phyloP scores from a whole-genome alignment of 2,329 filamentous ascomycete species.

The Sporothrix protearum region DNA sequence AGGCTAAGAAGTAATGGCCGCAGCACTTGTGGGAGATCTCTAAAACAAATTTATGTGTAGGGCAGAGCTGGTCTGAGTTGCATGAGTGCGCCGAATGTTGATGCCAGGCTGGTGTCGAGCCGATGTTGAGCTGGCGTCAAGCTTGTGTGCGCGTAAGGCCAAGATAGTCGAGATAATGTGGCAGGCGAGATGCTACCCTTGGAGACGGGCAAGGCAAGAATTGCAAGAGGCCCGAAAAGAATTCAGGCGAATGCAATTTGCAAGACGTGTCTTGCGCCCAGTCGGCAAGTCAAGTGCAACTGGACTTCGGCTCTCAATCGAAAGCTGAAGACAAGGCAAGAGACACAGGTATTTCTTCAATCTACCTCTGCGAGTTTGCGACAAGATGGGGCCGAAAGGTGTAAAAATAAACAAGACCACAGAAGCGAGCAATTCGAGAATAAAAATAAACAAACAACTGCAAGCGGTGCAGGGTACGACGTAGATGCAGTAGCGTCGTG shows the following conservation, averaged over 20 bases:
- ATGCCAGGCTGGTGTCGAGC: not conserved
- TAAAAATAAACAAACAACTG: not conserved
- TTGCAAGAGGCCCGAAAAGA: not conserved
- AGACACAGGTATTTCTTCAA: not conserved
- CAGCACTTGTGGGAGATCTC: not conserved
- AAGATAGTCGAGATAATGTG: not conserved
- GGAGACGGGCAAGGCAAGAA: not conserved
- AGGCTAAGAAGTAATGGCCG: not conserved
- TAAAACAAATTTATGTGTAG: not conserved
- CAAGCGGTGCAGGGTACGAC: not conserved
- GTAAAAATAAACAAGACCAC: conserved; percentile 3
- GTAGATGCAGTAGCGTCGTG: conserved; percentile 14
- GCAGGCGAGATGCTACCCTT: not conserved
- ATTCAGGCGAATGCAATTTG: conserved; percentile 13
- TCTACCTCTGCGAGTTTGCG: not conserved
- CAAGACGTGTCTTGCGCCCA: conserved; percentile 9
- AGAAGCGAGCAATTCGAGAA: not conserved
- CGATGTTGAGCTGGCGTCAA: not conserved
- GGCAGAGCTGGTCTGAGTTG: not conserved
- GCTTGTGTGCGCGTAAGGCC: not conserved
- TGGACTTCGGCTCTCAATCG: not conserved
- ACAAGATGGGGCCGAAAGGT: not conserved
- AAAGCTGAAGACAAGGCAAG: not conserved
- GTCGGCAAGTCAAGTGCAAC: not conserved
- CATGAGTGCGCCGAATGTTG: not conserved